These are phyloP conservation scores for Domatiomyces globalis DNA, from an alignment of 2,329 filamentous ascomycete genomes.

Conservation along the genomic window DNA sequence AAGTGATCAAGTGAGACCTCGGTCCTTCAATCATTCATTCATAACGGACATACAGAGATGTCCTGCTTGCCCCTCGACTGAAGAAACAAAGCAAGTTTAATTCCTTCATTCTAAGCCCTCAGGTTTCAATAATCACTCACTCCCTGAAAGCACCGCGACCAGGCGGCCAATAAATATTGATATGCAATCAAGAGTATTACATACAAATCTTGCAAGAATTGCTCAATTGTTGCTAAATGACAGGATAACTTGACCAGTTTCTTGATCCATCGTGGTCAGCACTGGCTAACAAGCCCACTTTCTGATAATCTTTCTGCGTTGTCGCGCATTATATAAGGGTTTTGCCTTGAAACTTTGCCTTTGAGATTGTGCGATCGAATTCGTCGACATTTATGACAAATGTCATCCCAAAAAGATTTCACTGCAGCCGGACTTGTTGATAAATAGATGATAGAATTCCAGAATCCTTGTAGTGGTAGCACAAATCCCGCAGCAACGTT, in stretches of 20 bases:
- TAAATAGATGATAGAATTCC: constrained; percentile 68
- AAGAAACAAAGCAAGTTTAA: too few species aligned
- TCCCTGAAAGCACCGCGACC: too few species aligned
- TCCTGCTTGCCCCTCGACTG: too few species aligned
- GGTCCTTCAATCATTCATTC: too few species aligned
- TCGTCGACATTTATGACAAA: not conserved
- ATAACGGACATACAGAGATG: too few species aligned
- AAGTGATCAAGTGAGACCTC: too few species aligned
- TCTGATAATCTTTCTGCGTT: not conserved
- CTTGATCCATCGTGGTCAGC: not conserved
- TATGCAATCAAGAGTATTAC: too few species aligned
- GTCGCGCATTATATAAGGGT: not conserved
- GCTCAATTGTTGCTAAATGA: too few species aligned
- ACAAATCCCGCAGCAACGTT: constrained; percentile 60
- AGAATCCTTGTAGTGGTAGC: constrained; percentile 68
- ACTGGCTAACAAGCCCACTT: not conserved
- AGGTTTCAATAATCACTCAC: too few species aligned
- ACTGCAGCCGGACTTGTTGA: constrained; percentile 54
- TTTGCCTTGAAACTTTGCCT: not conserved
- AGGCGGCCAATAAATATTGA: too few species aligned
- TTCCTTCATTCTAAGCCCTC: too few species aligned
- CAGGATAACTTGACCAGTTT: not conserved
- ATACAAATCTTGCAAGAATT: too few species aligned
- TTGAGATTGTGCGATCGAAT: not conserved
- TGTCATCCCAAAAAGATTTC: constrained; percentile 24